Evolutionary conservation across 192 early-diverging fungal genomes (phyloP).

Genomic region (Podila verticillata): DNA sequence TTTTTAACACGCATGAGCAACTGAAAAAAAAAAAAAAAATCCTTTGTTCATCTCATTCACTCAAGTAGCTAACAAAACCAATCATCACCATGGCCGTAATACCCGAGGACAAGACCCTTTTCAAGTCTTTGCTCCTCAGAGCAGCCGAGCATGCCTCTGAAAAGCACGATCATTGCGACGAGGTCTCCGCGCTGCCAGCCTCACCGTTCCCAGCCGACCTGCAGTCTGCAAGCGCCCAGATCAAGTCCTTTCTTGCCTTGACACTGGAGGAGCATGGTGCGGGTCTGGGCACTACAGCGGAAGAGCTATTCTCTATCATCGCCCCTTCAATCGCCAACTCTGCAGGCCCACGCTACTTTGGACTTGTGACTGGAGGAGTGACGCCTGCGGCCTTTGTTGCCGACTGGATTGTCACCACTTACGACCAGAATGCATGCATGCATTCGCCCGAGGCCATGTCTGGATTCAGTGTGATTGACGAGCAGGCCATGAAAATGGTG

Average conservation of each 20-base stretch:
- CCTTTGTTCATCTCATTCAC: neutral
- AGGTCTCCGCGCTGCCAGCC: conserved; percentile 14
- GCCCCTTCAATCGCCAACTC: conserved; percentile 27
- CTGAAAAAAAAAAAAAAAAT: too few species aligned
- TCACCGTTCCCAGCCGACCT: conserved; percentile 15
- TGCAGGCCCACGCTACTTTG: conserved; percentile 62
- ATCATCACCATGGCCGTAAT: neutral
- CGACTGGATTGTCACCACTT: conserved; percentile 50
- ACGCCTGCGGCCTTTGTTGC: conserved; percentile 58
- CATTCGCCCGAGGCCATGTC: conserved; percentile 44
- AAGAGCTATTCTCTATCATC: conserved; percentile 14
- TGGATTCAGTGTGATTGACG: conserved; percentile 57
- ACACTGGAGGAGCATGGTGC: neutral
- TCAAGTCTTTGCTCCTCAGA: neutral
- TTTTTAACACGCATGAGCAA: too few species aligned
- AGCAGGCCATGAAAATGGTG: conserved; percentile 54
- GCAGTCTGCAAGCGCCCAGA: neutral
- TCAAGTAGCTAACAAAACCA: neutral
- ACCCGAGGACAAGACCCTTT: neutral
- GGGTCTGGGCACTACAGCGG: conserved; percentile 11
- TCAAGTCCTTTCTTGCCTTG: neutral
- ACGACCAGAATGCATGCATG: conserved; percentile 52
- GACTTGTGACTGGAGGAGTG: conserved; percentile 66
- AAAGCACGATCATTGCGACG: neutral
- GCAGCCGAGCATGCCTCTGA: neutral